A percentile compares a stretch with the other conserved stretches of the same genome.
Conservation (phyloP, 495 filamentous ascomycete genomes). For the Penicillium ochrochloron region DNA sequence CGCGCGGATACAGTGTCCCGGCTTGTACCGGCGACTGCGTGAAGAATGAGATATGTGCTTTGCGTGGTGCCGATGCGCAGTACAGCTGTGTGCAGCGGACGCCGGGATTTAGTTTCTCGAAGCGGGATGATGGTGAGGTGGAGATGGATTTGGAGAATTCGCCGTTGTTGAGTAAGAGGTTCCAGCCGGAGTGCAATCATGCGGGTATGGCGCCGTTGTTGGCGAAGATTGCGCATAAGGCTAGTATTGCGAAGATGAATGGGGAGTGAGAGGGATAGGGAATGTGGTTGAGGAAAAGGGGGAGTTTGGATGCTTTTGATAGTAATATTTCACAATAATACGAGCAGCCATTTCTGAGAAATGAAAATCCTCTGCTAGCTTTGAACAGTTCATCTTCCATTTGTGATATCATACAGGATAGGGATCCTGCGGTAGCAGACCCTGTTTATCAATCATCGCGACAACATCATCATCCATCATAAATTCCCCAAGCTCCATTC, state of each 20-base stretch:
- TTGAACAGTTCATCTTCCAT: too few species aligned
- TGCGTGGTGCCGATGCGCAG: conserved; percentile 46
- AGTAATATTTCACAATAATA: neutral
- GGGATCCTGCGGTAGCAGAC: neutral
- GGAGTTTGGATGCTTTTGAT: too few species aligned
- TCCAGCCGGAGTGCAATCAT: conserved; percentile 31
- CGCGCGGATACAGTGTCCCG: conserved; percentile 39
- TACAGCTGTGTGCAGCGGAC: conserved; percentile 33
- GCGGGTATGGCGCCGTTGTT: conserved; percentile 32
- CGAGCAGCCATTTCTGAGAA: neutral
- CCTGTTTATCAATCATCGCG: conserved; percentile 24
- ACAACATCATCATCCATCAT: conserved; percentile 49
- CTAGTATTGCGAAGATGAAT: conserved; percentile 13
- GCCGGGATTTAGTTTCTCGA: conserved; percentile 31
- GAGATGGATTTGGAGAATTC: neutral
- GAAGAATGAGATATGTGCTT: conserved; percentile 43
- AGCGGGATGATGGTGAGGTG: conserved; percentile 16
- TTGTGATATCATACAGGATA: neutral
- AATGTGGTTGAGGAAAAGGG: too few species aligned
- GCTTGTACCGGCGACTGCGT: conserved; percentile 43
- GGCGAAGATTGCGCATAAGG: conserved; percentile 25
- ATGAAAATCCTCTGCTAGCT: too few species aligned
- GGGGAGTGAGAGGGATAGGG: conserved; percentile 1
- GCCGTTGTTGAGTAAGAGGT: conserved; percentile 5
- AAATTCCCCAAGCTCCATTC: conserved; percentile 48